Evolutionary conservation across 805 yeast genomes (phyloP).

Genomic region (Suhomyces vadensis): DNA sequence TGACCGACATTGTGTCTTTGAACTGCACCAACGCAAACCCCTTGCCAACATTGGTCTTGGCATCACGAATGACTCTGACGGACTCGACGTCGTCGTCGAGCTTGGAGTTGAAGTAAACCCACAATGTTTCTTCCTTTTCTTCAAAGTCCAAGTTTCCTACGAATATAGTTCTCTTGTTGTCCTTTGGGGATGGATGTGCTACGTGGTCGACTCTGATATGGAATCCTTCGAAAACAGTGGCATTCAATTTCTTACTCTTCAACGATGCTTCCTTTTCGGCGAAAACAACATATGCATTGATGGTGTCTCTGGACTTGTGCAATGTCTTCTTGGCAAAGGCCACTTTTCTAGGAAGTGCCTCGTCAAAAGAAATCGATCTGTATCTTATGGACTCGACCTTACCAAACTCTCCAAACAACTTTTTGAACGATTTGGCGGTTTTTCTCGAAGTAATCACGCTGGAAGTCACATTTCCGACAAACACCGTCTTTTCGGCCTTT

Average conservation of each 20-base stretch:
- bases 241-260: slow-evolving; percentile 59
- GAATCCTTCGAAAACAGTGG: slow-evolving; percentile 61
- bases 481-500: slow-evolving; percentile 81
- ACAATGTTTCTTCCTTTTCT: slow-evolving; percentile 84
- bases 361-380: slow-evolving; percentile 88
- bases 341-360: slow-evolving; percentile 85
- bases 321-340: slow-evolving; percentile 82
- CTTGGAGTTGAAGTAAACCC: slow-evolving; percentile 68
- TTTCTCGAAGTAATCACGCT: slow-evolving; percentile 64
- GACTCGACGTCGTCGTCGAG: slow-evolving; percentile 64
- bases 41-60: slow-evolving; percentile 92
- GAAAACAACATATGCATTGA: slow-evolving; percentile 88
- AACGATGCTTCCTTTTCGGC: slow-evolving; percentile 50
- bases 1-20: slow-evolving; percentile 67
- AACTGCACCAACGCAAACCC: slow-evolving; percentile 97
- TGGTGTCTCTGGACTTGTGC: slow-evolving; percentile 73
- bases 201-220: slow-evolving; percentile 91
- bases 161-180: slow-evolving; percentile 79
- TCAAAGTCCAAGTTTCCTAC: slow-evolving; percentile 95
- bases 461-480: slow-evolving; percentile 81
- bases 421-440: slow-evolving; percentile 63
- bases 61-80: slow-evolving; percentile 87
- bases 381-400: slow-evolving; percentile 76
- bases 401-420: slow-evolving; percentile 54
- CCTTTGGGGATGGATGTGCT: slow-evolving; percentile 87